Evolutionary conservation across 257 asterid genomes (phyloP).

Genomic region (Solanum chilense): DNA sequence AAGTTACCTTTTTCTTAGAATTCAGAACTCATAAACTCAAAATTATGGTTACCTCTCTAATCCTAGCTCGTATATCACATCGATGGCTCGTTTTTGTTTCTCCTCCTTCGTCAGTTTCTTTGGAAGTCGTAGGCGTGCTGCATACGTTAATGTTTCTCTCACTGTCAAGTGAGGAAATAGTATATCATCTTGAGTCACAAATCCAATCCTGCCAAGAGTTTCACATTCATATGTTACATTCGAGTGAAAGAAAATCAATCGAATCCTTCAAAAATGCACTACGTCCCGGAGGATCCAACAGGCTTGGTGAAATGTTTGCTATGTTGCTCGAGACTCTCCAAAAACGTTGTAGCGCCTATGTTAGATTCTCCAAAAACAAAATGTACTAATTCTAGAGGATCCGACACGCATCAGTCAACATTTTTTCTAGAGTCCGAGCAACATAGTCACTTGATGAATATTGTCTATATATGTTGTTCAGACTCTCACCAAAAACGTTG

Average conservation of each 20-base stretch:
- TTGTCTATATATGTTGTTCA: background rate
- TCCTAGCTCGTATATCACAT: constrained; percentile 78
- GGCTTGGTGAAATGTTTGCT: background rate
- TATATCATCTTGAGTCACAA: constrained; percentile 96
- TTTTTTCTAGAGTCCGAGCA: background rate
- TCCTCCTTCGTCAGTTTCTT: constrained; percentile 54
- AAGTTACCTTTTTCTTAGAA: background rate
- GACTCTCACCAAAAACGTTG: background rate
- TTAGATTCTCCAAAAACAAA: background rate
- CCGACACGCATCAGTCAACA: background rate
- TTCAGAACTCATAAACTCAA: background rate
- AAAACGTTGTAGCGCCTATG: background rate
- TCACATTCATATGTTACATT: background rate
- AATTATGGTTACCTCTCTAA: constrained; percentile 46
- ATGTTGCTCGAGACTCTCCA: background rate
- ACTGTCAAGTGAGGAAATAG: constrained; percentile 95
- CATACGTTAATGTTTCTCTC: constrained; percentile 63
- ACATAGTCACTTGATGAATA: background rate
- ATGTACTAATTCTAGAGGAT: background rate
- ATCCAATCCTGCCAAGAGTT: constrained; percentile 73
- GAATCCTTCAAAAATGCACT: background rate
- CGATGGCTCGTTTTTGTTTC: constrained; percentile 61
- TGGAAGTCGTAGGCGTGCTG: constrained; percentile 83
- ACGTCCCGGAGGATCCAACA: background rate
- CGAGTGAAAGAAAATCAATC: background rate